These are phyloP conservation scores for Rhynchosporium agropyri DNA, from an alignment of 2,329 filamentous ascomycete genomes.

Conservation along the genomic window DNA sequence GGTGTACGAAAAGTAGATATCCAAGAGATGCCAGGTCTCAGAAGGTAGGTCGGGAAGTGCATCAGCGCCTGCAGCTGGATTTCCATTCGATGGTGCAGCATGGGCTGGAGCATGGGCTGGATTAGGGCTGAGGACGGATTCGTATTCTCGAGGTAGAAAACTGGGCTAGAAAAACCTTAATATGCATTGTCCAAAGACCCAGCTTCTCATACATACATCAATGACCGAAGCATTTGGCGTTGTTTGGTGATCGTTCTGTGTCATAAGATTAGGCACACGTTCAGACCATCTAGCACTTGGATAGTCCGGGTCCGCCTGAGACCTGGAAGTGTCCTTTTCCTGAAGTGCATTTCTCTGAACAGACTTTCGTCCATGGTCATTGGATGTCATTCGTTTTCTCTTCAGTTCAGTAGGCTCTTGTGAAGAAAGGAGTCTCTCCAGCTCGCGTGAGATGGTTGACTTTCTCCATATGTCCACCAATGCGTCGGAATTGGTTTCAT, in stretches of 20 bases:
- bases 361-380: constrained; percentile 27
- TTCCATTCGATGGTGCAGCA: constrained; percentile 20
- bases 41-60: constrained; percentile 38
- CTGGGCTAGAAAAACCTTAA: background rate
- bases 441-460: constrained; percentile 39
- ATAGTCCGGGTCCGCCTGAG: constrained; percentile 11
- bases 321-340: background rate
- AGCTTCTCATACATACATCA: constrained; percentile 14
- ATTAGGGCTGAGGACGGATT: constrained; percentile 33
- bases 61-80: constrained; percentile 18
- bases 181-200: no score
- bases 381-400: constrained; percentile 34
- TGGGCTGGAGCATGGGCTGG: constrained; percentile 16
- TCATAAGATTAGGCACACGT: constrained; percentile 7
- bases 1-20: constrained; percentile 75
- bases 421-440: constrained; percentile 39
- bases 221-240: constrained; percentile 9
- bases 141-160: constrained; percentile 18
- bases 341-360: background rate
- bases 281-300: constrained; percentile 17
- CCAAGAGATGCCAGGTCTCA: constrained; percentile 54
- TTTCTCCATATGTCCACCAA: constrained; percentile 41
- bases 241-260: constrained; percentile 14
- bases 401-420: constrained; percentile 38
- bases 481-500: constrained; percentile 37